phyloP scores from a whole-genome alignment of 495 filamentous ascomycete genomes.

The Hypoxylon lenormandii region DNA sequence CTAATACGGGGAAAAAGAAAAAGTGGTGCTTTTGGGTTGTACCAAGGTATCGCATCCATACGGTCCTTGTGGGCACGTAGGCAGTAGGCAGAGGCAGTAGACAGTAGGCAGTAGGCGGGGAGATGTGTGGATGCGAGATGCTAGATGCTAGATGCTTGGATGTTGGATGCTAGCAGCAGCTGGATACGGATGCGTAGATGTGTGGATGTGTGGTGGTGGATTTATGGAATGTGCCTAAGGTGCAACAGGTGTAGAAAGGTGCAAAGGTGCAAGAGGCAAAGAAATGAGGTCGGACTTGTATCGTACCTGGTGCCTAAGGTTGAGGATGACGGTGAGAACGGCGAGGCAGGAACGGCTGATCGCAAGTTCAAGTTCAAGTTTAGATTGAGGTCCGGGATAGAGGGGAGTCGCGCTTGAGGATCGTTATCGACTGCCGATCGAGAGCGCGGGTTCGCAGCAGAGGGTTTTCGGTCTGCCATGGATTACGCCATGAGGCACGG shows the following conservation, averaged over 20 bases:
- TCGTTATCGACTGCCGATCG: conserved; percentile 66
- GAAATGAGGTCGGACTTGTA: conserved; percentile 5
- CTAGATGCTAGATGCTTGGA: no score
- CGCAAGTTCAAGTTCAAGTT: conserved; percentile 39
- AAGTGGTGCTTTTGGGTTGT: conserved; percentile 36
- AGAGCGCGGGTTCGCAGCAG: conserved; percentile 63
- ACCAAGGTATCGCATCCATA: conserved; percentile 38
- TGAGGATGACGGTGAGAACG: conserved; percentile 37
- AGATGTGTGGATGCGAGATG: no score
- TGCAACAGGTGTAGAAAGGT: neutral
- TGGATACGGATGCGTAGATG: no score
- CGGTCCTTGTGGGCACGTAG: conserved; percentile 5
- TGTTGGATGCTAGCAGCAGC: no score
- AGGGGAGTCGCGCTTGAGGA: conserved; percentile 57
- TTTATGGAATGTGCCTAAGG: no score
- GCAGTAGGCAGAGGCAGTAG: no score
- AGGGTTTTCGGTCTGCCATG: conserved; percentile 67
- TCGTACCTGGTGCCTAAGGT: conserved; percentile 48
- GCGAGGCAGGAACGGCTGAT: conserved; percentile 43
- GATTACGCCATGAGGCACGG: conserved; percentile 67
- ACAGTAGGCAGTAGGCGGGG: no score
- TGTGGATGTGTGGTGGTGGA: no score
- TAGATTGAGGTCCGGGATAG: conserved; percentile 35
- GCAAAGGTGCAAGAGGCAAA: neutral
- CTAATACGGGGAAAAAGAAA: conserved; percentile 31